Evolutionary conservation across 2,329 filamentous ascomycete genomes (phyloP), one percentile per base, ranked within the genome.

Genomic region (Aureobasidium sp.): DNA sequence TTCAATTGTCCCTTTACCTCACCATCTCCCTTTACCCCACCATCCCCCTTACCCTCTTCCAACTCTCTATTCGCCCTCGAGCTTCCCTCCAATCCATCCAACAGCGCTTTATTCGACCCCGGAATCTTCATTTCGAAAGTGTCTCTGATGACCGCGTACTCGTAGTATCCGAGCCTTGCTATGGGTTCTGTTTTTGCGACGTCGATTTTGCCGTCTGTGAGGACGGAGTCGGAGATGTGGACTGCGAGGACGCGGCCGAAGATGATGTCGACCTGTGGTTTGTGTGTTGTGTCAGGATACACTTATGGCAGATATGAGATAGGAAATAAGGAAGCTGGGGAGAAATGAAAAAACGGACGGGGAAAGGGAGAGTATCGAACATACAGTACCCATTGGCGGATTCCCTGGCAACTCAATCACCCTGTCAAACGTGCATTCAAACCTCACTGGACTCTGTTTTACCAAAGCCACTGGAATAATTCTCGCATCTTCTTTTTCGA

Each of bases 151-250:
- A 82, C 81, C 1, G 80, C 75, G 72, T 86, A 86, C 69, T 85
- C 76, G 67, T 81, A 82, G 69, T 86, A 86, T 17, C 83, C 83
- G 68, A 80, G 84, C 29, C 84, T 72, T 7, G 83, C 84, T 71
- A 86, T 85, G 4, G 83, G 83, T 72, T 78, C 73, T 25, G 80
- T 83, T 72, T 84, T 85, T 2, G 67, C 70, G 1, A 86, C 70
- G 74, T 86, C 83, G 42, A 86, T 68, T 61, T 77, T 76, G 0
- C 82, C 82, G 64, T 82, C 74, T 3, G 81, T 84, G 65, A 86
- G 65, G 1, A 82, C 81, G 12, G 72, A 69, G 49, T 86, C 82
- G 5, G 76, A 74, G 61, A 86, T 82, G 70, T 86, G 82, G 36
- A 87, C 77, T 0, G 76, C 84, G 0, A 85, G 72, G 0, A 86